Evolutionary conservation across 345 rosid species (phyloP).

Genomic region (Eucalyptus curtisii): DNA sequence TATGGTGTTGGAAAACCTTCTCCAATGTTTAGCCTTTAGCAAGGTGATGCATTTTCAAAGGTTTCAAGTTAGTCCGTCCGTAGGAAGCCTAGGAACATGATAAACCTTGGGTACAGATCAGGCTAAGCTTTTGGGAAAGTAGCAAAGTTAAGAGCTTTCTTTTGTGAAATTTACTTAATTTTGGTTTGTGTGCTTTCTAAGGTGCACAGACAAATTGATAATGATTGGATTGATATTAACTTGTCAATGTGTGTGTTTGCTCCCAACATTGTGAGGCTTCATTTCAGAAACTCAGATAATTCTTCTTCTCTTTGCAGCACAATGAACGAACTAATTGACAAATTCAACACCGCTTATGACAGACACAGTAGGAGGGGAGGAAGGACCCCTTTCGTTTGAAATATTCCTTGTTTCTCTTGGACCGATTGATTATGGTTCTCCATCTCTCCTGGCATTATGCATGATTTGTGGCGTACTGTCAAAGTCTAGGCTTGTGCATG

Average conservation of each 20-base stretch:
- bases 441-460: not conserved
- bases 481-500: not conserved
- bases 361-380: slow-evolving; percentile 91
- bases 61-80: not conserved
- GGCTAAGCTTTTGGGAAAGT: not conserved
- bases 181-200: not conserved
- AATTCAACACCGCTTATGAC: slow-evolving; percentile 93
- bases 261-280: not conserved
- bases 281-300: not conserved
- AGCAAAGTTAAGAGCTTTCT: not conserved
- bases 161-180: not conserved
- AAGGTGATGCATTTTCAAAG: not conserved
- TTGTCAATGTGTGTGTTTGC: not conserved
- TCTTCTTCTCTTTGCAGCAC: slow-evolving; percentile 36
- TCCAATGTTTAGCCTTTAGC: not conserved
- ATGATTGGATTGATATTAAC: not conserved
- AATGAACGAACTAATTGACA: slow-evolving; percentile 89
- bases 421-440: not conserved
- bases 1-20: not conserved
- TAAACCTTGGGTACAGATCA: not conserved
- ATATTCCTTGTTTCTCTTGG: not conserved
- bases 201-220: not conserved
- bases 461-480: not conserved
- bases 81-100: not conserved
- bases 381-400: slow-evolving; percentile 69